These are phyloP conservation scores for Xylaria venustula DNA, from an alignment of 495 filamentous ascomycete genomes.

Conservation along the genomic window DNA sequence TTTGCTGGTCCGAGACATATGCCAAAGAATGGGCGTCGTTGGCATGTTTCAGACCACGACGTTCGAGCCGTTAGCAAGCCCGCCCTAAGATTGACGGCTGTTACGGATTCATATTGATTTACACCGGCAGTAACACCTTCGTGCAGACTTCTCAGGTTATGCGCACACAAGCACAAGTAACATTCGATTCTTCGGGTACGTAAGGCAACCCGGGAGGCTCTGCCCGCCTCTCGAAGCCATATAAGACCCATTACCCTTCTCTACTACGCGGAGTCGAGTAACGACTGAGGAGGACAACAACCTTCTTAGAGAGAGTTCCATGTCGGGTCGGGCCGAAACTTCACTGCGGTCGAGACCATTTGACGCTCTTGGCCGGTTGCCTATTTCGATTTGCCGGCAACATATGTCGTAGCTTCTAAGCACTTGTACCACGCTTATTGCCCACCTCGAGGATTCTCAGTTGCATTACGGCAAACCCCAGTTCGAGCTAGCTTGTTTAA, in stretches of 20 bases:
- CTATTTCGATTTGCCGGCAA: background rate
- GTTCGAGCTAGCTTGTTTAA: conserved; percentile 2
- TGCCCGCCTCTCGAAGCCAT: background rate
- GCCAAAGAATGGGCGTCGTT: conserved; percentile 17
- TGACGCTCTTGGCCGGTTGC: background rate
- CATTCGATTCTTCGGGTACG: too few species aligned
- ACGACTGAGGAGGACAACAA: background rate
- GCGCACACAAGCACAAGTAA: background rate
- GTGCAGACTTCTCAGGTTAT: background rate
- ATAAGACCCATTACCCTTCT: background rate
- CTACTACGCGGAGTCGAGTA: background rate
- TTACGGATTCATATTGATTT: background rate
- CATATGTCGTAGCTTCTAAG: background rate
- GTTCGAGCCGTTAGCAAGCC: background rate
- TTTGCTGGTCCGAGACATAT: conserved; percentile 16
- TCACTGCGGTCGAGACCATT: background rate
- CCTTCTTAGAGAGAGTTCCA: background rate
- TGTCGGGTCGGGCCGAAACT: conserved; percentile 8
- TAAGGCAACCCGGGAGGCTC: too few species aligned
- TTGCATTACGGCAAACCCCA: background rate
- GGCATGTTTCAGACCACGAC: conserved; percentile 18
- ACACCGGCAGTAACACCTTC: background rate
- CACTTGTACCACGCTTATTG: background rate
- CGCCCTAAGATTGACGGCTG: background rate
- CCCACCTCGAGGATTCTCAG: background rate